These are phyloP conservation scores for Phytopythium montanum DNA, from an alignment of 352 stramenopile species.

Conservation along the genomic window DNA sequence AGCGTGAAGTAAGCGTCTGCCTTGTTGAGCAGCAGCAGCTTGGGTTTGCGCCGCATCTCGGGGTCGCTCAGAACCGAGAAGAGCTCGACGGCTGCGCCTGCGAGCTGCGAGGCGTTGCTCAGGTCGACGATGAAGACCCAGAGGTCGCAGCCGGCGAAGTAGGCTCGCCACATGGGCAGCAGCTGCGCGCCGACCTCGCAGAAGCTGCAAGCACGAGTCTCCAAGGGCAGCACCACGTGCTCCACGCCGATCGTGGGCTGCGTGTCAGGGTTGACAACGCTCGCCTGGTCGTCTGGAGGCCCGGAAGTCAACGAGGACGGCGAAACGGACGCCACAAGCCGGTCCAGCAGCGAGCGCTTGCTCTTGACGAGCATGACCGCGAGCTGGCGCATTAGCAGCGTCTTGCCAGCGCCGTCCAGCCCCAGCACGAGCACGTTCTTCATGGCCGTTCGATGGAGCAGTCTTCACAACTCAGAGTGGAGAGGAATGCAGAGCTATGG, in stretches of 20 bases:
- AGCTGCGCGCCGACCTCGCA: constrained; percentile 65
- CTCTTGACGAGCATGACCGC: constrained; percentile 34
- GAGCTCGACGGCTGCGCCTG: constrained; percentile 50
- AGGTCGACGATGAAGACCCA: constrained; percentile 72
- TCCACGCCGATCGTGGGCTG: constrained; percentile 66
- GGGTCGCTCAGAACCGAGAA: constrained; percentile 55
- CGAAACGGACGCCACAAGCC: constrained; percentile 26
- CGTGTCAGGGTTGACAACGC: constrained; percentile 25
- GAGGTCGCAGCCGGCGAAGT: constrained; percentile 60
- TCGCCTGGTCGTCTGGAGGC: constrained; percentile 12
- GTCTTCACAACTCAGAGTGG: too few species aligned
- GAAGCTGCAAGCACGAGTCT: constrained; percentile 33
- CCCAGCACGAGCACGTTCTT: constrained; percentile 57
- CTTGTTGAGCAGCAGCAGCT: constrained; percentile 69
- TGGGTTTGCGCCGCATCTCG: constrained; percentile 52
- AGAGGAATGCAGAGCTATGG: not conserved
- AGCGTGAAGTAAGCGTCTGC: constrained; percentile 47
- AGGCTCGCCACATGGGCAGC: constrained; percentile 69
- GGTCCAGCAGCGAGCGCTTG: constrained; percentile 36
- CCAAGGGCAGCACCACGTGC: constrained; percentile 45
- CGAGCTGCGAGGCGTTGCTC: constrained; percentile 46
- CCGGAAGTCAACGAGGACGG: constrained; percentile 12
- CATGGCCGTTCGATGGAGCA: constrained; percentile 22
- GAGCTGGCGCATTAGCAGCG: constrained; percentile 62
- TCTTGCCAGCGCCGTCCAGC: constrained; percentile 67